Evolutionary conservation across 1,139 yeast species (phyloP), one percentile per base, ranked within the genome.

Genomic region (Blastobotrys raffinosifermentans): DNA sequence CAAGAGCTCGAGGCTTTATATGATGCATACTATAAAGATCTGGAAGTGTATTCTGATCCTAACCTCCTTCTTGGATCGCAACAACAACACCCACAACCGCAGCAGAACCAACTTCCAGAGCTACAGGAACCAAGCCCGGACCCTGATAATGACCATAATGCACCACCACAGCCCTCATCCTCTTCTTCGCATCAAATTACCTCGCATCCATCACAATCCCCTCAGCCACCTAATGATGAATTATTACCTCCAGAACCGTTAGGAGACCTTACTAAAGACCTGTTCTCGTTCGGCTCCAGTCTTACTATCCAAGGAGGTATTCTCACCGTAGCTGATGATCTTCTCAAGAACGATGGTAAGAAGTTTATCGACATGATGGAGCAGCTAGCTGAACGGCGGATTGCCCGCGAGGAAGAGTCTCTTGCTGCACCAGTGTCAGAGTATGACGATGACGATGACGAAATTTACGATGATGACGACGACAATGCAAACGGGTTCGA

Each of bases 321-420:
- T 17, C 67, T 78, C 35, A 72, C 75, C 10, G 81, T 84, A 36
- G 91, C 93, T 0, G 93, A 84, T 47, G 94, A 84, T 54, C 60
- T 85, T 21, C 64, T 83, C 40, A 75, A 75, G 45, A 80, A 81
- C 54, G 86, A 81, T 47, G 94, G 94, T 19, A 72, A 72, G 48
- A 72, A 77, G 38, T 83, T 84, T 50, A 72, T 85, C 29, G 80
- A 78, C 46, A 77, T 82, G 75, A 78, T 85, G 78, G 94, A 82
- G 54, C 70, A 76, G 38, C 64, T 82, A 26, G 81, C 83, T 5
- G 76, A 74, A 44, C 66, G 75, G n/a, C 63, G 79, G 29, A 64
- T 67, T 50, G 73, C 68, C 0, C 60, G 80, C 40, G 77, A 72
- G 47, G 72, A 61, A 54, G 66, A 60, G 19, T 56, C 61, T 2